Base-by-base conservation (phyloP, 306 rosid genomes). In the Carpinus fangiana region DNA sequence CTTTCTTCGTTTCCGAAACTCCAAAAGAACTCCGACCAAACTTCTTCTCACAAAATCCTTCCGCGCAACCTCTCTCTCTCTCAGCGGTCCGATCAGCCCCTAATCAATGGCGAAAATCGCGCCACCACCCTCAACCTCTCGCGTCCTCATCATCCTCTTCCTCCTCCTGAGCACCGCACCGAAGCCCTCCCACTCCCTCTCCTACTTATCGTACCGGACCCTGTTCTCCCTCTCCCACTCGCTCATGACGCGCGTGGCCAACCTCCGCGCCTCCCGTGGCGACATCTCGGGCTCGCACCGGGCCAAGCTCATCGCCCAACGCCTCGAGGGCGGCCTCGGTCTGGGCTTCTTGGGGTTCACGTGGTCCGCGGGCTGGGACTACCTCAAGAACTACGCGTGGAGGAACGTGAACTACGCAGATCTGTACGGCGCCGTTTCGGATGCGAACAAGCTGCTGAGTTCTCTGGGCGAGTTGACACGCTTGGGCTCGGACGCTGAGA, bases 241-340 rank as follows among this genome's bases (percentile, higher is more conserved):
- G 70, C 85, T 92, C 61, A 82, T 87, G 87, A 20, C 75, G 79
- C 87, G 88, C 41, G 95, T 94, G 75, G 94, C 93, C 41, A 82
- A 92, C 81, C 92, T 90, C 36, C 95, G 97, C 47, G 83, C 87
- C 82, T 28, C 89, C 0, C 90, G 97, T 0, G 97, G 96, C 18
- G 98, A 94, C 75, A 0, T 72, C 45, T 60, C 86, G 52, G 97
- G 93, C n/a, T 80, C 95, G 23, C 57, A 76, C 2, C 88, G 95
- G 26, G 97, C 95, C 1, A 21, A 78, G 3, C 13, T 59, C 74
- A 80, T 90, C 28, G 91, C 94, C 18, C 72, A 77, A 26, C 84
- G 77, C 84, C 86, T 94, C 41, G 88, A 90, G 20, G 79, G 73
- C 1, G 88, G 88, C 12, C 45, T 82, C 3, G 84, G 88, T 3